These are phyloP conservation scores for Penicillium expansum DNA, from an alignment of 2,329 filamentous ascomycete genomes.

Conservation along the genomic window DNA sequence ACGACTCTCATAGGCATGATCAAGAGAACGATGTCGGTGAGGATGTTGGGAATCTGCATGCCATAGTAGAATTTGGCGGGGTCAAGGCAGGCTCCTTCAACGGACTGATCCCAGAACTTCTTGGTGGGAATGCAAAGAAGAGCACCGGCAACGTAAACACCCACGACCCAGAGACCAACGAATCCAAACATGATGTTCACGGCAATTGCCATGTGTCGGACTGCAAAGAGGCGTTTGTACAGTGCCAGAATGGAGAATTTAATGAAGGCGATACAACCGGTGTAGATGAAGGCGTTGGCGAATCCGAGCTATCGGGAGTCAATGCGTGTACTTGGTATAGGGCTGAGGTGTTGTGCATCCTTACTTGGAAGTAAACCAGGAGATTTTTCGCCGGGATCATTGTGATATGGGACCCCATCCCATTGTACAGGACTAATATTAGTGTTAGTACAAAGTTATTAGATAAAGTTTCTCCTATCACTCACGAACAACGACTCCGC, in stretches of 20 bases:
- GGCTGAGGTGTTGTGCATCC: neutral
- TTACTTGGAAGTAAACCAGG: slow-evolving; percentile 25
- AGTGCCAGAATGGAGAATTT: slow-evolving; percentile 32
- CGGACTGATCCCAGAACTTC: slow-evolving; percentile 27
- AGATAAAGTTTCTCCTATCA: neutral
- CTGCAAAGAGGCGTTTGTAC: slow-evolving; percentile 29
- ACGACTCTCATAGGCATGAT: slow-evolving; percentile 29
- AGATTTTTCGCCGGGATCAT: slow-evolving; percentile 27
- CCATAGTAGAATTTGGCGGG: slow-evolving; percentile 29
- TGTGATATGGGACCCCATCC: slow-evolving; percentile 29
- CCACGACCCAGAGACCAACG: slow-evolving; percentile 25
- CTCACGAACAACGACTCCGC: slow-evolving; percentile 27
- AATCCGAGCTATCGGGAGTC: slow-evolving; percentile 24
- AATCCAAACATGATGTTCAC: slow-evolving; percentile 21
- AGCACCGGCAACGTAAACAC: slow-evolving; percentile 20
- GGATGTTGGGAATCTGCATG: slow-evolving; percentile 31
- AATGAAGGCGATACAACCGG: slow-evolving; percentile 23
- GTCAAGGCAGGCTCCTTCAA: slow-evolving; percentile 28
- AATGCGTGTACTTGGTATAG: neutral
- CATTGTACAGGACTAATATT: slow-evolving; percentile 27
- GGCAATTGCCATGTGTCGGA: slow-evolving; percentile 20
- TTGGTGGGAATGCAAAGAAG: slow-evolving; percentile 27
- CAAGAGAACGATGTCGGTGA: slow-evolving; percentile 29
- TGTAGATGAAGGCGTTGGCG: slow-evolving; percentile 31
- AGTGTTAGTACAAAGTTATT: neutral